Conservation (phyloP, 1,284 basidiomycete species). For the Gymnopus androsaceus region DNA sequence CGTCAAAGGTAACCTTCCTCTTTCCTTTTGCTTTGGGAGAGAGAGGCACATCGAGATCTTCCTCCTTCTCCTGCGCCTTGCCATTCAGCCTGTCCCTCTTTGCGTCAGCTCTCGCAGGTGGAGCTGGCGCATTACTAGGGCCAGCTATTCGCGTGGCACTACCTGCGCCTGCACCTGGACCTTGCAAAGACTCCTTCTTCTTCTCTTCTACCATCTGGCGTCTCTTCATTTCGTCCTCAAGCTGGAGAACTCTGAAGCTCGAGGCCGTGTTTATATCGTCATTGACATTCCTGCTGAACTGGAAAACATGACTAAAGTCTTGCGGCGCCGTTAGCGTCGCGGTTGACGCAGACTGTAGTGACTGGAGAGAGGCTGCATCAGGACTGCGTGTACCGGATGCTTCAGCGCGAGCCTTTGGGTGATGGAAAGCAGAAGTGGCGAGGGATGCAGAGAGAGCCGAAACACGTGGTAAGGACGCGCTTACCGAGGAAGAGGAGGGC, state of each 20-base stretch:
- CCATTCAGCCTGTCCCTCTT: not conserved
- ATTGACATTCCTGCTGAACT: slow-evolving; percentile 60
- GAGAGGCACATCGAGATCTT: slow-evolving; percentile 21
- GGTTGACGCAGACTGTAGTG: slow-evolving; percentile 31
- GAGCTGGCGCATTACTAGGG: slow-evolving; percentile 22
- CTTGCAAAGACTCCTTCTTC: slow-evolving; percentile 20
- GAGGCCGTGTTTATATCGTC: slow-evolving; percentile 64
- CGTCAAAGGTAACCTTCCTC: slow-evolving; percentile 74
- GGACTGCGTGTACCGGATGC: slow-evolving; percentile 30
- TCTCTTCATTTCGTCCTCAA: slow-evolving; percentile 59
- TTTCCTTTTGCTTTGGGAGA: slow-evolving; percentile 48
- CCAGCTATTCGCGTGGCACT: no score
- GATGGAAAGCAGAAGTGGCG: slow-evolving; percentile 59
- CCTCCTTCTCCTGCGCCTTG: slow-evolving; percentile 18
- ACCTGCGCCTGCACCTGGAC: slow-evolving; percentile 21
- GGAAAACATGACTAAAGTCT: slow-evolving; percentile 39
- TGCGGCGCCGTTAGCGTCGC: slow-evolving; percentile 35
- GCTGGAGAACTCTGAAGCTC: slow-evolving; percentile 65
- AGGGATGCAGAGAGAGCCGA: slow-evolving; percentile 75
- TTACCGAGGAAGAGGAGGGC: slow-evolving; percentile 29
- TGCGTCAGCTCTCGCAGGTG: not conserved
- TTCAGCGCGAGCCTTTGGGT: slow-evolving; percentile 38
- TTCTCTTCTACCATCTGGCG: slow-evolving; percentile 27
- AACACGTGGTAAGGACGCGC: slow-evolving; percentile 39
- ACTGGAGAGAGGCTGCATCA: slow-evolving; percentile 16